phyloP scores from a whole-genome alignment of 73 alveolate species.

The Loxodes magnus region DNA sequence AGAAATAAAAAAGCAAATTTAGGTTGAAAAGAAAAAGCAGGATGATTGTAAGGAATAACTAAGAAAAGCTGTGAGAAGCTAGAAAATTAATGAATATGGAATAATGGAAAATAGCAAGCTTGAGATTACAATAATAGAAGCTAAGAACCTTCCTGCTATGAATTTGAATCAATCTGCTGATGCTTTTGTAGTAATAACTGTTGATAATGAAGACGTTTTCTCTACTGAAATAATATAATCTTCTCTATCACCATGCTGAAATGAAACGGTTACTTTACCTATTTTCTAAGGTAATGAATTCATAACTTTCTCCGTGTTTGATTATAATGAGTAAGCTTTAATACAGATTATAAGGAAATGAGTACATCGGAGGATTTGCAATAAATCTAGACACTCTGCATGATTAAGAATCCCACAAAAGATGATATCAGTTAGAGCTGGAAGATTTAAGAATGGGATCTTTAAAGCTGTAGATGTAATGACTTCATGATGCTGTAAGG shows the following conservation, averaged over 20 bases:
- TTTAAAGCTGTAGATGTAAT: too few species aligned
- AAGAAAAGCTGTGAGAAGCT: too few species aligned
- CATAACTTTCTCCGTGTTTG: slow-evolving; percentile 4
- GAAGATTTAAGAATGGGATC: too few species aligned
- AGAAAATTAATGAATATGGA: too few species aligned
- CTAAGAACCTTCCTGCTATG: slow-evolving; percentile 12
- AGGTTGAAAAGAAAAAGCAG: too few species aligned
- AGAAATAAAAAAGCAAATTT: too few species aligned
- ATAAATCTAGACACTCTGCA: slow-evolving; percentile 1
- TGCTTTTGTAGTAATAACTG: slow-evolving; percentile 1
- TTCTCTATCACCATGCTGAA: slow-evolving; percentile 5
- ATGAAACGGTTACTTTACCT: not conserved
- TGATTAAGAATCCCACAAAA: slow-evolving; percentile 3
- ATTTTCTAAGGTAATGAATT: not conserved
- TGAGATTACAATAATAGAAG: slow-evolving; percentile 2
- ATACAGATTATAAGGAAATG: too few species aligned
- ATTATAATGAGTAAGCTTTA: too few species aligned
- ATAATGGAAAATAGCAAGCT: slow-evolving; percentile 9
- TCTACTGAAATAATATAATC: not conserved
- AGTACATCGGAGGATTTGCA: slow-evolving; percentile 1
- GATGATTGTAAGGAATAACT: too few species aligned
- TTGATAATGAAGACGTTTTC: slow-evolving; percentile 5
- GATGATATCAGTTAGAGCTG: slow-evolving; percentile 14
- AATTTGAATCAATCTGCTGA: slow-evolving; percentile 12
- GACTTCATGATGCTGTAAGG: too few species aligned